Evolutionary conservation across 2,329 filamentous ascomycete species (phyloP), one percentile per base, ranked within the genome.

Genomic region (Microdochium trichocladiopsis): DNA sequence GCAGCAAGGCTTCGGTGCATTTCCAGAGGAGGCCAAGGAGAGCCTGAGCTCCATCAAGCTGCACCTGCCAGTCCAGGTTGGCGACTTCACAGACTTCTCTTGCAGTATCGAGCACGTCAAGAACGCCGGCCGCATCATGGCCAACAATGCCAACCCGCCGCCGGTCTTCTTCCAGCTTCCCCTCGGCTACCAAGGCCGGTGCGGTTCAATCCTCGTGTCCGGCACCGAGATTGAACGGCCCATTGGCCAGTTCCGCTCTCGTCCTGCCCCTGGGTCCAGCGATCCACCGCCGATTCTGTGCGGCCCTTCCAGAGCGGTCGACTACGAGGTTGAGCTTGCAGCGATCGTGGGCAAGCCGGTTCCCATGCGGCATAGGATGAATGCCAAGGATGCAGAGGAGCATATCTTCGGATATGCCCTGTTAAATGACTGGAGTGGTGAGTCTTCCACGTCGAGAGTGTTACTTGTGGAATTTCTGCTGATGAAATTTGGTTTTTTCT

Each of bases 321-420:
- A 72, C 50, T 72, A 71, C 31, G 70, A 72, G 51, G 60, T 76
- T 22, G 74, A 77, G 50, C 62, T 77, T 22, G 75, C 72, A 0
- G 68, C 71, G 5, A 60, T 77, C 2, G 65, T 78, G 8, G 73
- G 74, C 2, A 74, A 74, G 41, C 63, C 69, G 0, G 60, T 69
- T 10, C 53, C 59, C 0, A 56, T 69, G n/a, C 66, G 69, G 2
- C 56, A 72, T 43, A 61, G 64, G 0, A 54, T 79, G 1, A 58
- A 62, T 0, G 65, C 72, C 0, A 73, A 72, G 21, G 74, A 79
- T 25, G 78, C 81, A 0, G 72, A 79, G 6, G 72, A 80, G 0
- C 78, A 85, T 56, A 80, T 85, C 16, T 85, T 86, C 61, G 82
- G 83, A 0, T 69, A 83, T n/a, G 76, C 82, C 1, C 64, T 86